Conservation (phyloP, 129 eudicot species). For the Solidago caesia region DNA sequence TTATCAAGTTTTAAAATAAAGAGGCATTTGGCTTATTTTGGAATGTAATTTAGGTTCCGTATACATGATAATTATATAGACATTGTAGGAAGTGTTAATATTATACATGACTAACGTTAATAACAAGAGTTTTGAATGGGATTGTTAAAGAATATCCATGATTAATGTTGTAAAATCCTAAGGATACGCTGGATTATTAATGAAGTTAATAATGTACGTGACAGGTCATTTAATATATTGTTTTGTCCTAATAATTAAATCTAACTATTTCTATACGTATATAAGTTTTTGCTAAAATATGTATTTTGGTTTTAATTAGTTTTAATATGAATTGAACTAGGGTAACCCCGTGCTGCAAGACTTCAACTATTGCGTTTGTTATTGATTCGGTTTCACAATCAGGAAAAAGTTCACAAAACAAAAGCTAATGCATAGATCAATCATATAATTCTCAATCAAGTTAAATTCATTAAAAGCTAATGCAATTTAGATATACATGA, state of each 20-base stretch:
- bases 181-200: not conserved
- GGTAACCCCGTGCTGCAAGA: no score
- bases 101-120: not conserved
- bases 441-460: no score
- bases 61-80: not conserved
- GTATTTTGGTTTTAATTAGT: no score
- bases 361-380: no score
- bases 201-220: not conserved
- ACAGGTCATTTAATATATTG: not conserved
- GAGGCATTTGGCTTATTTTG: not conserved
- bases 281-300: not conserved
- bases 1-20: not conserved
- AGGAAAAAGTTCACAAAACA: no score
- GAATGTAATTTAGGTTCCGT: slow-evolving; percentile 3
- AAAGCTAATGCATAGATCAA: no score
- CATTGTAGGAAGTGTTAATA: not conserved
- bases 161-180: slow-evolving; percentile 6
- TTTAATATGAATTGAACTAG: no score
- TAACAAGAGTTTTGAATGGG: not conserved
- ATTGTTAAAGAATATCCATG: slow-evolving; percentile 6
- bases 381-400: no score
- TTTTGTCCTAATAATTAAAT: not conserved
- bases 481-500: no score
- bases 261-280: not conserved
- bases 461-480: no score